Evolutionary conservation across 2,329 filamentous ascomycete genomes (phyloP).

Genomic region (Rutstroemia sp.): DNA sequence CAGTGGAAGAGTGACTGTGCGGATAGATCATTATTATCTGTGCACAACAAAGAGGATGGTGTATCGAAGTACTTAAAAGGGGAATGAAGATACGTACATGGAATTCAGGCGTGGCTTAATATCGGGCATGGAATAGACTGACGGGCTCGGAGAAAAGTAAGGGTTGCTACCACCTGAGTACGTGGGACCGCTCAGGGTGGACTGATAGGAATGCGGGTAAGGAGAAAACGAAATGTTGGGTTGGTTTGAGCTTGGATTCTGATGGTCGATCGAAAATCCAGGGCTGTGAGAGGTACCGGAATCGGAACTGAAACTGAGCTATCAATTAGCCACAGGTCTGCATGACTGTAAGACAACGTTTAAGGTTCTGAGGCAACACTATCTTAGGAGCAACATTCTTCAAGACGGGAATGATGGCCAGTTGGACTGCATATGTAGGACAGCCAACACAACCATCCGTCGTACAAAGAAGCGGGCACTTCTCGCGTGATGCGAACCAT

Average conservation of each 20-base stretch:
- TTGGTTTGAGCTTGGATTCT: constrained; percentile 23
- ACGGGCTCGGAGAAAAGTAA: constrained; percentile 25
- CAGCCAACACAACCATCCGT: constrained; percentile 25
- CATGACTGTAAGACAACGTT: constrained; percentile 24
- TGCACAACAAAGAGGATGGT: constrained; percentile 13
- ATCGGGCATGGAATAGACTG: constrained; percentile 29
- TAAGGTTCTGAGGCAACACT: constrained; percentile 21
- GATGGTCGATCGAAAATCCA: constrained; percentile 28
- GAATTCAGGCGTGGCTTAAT: constrained; percentile 28
- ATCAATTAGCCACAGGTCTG: constrained; percentile 27
- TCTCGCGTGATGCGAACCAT: constrained; percentile 26
- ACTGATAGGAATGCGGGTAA: constrained; percentile 27
- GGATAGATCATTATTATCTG: constrained; percentile 26
- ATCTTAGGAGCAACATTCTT: constrained; percentile 10
- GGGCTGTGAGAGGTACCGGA: constrained; percentile 28
- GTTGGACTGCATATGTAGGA: constrained; percentile 24
- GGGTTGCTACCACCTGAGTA: constrained; percentile 25
- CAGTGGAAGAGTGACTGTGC: constrained; percentile 25
- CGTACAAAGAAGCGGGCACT: constrained; percentile 21
- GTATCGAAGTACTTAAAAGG: constrained; percentile 15
- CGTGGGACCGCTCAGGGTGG: constrained; percentile 25
- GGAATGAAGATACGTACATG: constrained; percentile 23
- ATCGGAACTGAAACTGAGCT: constrained; percentile 28
- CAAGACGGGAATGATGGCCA: constrained; percentile 20
- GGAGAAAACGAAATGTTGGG: constrained; percentile 26